Conservation (phyloP, 331 rosid genomes). For the Malus hybrid region DNA sequence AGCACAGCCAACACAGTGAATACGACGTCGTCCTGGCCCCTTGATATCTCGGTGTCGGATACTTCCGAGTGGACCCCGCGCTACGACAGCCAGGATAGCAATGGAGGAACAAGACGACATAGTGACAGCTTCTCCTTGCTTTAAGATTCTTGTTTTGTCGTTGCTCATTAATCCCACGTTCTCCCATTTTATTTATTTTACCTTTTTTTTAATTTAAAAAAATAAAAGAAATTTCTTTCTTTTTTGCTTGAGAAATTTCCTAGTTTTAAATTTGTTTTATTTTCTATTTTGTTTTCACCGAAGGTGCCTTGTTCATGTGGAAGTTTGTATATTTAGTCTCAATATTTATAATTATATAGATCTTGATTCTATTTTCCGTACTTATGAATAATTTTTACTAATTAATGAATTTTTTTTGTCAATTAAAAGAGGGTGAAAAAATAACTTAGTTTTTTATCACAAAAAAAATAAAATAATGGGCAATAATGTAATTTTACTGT, state of each 20-base stretch:
- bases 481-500: no score
- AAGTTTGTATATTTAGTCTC: neutral
- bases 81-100: conserved; percentile 3
- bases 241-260: neutral
- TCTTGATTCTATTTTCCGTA: neutral
- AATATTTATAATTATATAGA: neutral
- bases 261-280: neutral
- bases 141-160: neutral
- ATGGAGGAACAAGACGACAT: neutral
- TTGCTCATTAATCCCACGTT: neutral
- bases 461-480: no score
- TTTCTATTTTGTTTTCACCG: neutral
- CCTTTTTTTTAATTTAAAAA: neutral
- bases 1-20: neutral
- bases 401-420: no score
- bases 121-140: conserved; percentile 1
- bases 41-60: neutral
- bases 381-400: no score
- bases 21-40: neutral
- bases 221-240: neutral
- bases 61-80: neutral
- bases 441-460: no score
- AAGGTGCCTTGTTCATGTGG: neutral
- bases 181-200: neutral
- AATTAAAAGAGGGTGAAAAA: no score